A percentile compares a stretch with the other conserved stretches of the same genome.
These are phyloP conservation scores for Hordeum marinum DNA, from an alignment of 176 grass and related monocot species.

Conservation along the genomic window DNA sequence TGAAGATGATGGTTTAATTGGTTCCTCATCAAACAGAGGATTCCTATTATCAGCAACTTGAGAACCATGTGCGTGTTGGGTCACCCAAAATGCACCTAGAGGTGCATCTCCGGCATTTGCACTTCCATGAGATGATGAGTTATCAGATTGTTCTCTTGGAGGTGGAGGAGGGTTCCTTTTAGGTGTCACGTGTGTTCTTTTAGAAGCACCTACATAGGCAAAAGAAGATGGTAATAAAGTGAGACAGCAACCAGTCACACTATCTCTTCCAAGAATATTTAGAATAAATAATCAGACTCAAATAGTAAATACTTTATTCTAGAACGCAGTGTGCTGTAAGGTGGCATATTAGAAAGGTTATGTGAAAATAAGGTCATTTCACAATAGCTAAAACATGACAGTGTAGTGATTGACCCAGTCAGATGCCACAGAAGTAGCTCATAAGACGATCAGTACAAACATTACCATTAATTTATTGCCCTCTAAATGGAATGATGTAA, in stretches of 20 bases:
- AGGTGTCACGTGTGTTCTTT: conserved; percentile 52
- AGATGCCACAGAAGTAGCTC: neutral
- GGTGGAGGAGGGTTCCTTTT: conserved; percentile 65
- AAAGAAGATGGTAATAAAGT: conserved; percentile 11
- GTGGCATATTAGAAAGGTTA: neutral
- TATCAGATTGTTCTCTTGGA: conserved; percentile 58
- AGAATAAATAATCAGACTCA: neutral
- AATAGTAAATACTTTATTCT: conserved; percentile 5
- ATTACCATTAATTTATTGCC: neutral
- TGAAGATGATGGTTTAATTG: conserved; percentile 31
- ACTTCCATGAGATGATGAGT: conserved; percentile 32
- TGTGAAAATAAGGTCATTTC: neutral
- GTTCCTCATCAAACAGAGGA: conserved; percentile 51
- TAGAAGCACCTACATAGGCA: conserved; percentile 36
- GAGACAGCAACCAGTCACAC: neutral
- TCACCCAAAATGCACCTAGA: conserved; percentile 74
- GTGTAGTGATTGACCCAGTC: neutral
- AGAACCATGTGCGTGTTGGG: conserved; percentile 51
- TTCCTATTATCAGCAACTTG: conserved; percentile 32
- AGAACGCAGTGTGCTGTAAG: neutral
- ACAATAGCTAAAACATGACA: neutral
- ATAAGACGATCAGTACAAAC: neutral
- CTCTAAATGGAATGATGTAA: neutral
- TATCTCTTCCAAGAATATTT: conserved; percentile 17
- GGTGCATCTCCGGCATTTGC: conserved; percentile 41